Conservation (phyloP, 345 rosid genomes). For the Raphanus raphanistrum region DNA sequence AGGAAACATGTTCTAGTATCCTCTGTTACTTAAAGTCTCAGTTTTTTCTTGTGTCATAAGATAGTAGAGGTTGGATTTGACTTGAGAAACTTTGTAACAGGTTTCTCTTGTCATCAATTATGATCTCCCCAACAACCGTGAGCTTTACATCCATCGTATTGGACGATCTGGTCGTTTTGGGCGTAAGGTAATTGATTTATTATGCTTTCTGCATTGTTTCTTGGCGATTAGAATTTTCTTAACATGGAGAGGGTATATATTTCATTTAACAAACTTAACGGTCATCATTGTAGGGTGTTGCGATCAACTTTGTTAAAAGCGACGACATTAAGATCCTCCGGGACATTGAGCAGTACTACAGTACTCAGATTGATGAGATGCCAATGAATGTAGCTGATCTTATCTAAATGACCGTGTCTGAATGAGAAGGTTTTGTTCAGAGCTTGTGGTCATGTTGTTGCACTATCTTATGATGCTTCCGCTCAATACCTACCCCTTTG, state of each 20-base stretch:
- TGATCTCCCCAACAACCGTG: constrained; percentile 97
- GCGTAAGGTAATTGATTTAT: constrained; percentile 67
- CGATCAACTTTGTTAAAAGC: constrained; percentile 80
- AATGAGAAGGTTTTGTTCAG: too few relatives aligned
- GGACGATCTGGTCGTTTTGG: constrained; percentile 99
- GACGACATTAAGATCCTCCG: constrained; percentile 87
- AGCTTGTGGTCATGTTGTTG: too few relatives aligned
- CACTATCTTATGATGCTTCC: too few relatives aligned
- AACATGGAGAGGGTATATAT: too few relatives aligned
- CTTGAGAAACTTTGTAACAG: constrained; percentile 39
- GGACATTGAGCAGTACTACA: constrained; percentile 87
- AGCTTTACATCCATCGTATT: constrained; percentile 93
- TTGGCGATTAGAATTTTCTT: neutral
- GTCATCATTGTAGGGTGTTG: constrained; percentile 66
- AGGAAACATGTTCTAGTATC: neutral
- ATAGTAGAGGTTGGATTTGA: constrained; percentile 4
- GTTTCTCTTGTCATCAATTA: constrained; percentile 93
- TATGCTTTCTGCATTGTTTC: neutral
- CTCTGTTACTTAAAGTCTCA: neutral
- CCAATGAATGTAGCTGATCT: too few relatives aligned
- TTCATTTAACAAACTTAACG: neutral
- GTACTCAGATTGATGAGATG: constrained; percentile 79
- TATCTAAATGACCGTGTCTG: too few relatives aligned
- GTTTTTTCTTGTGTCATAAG: constrained; percentile 6
- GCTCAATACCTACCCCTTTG: too few relatives aligned